Evolutionary conservation across 2,329 filamentous ascomycete species (phyloP), one percentile per base, ranked within the genome.

Genomic region (Fusarium concolor): DNA sequence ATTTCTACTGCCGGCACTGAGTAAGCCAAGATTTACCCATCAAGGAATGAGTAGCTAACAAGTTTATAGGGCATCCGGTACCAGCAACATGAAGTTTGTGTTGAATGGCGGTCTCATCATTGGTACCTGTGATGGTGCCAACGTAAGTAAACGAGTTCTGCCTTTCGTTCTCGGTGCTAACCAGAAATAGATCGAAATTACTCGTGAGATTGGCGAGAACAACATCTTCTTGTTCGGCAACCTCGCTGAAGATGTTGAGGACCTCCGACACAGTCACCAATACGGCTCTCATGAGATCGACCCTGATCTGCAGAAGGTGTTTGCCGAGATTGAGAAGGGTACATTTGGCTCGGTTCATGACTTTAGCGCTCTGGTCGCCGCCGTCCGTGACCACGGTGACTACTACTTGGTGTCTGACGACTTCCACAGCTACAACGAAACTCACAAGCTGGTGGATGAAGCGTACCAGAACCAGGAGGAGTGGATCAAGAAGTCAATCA

Each of bases 61-160:
- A 28, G 15, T 18, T 24, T 22, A 10, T 47, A 87, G 58, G 39
- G 88, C 88, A 20, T 90, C 87, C 68, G 95, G 95, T 67, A 97
- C 94, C 14, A 97, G 93, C 76, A 99, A 99, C 88, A 99, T 99
- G 96, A 99, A 99, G 81, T 99, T 99, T 79, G 96, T 97, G 15
- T 86, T 99, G 75, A 99, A 98, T 75, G 96, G 96, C 68, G 96
- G 96, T 68, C 85, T 99, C 65, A 97, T 99, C 76, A 99, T 99
- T 73, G 96, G 96, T 73, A 99, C 96, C 20, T 97, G 95, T 77
- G 96, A 99, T 76, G 96, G 96, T 77, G 96, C 96, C 67, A 99
- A 99, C 76, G 58, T 62, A 62, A 54, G 58, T 26, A 45, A 11
- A n/a, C 7, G 12, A 17, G 20, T 10, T 11, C 15, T 44, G 33